phyloP scores from a whole-genome alignment of 2,329 filamentous ascomycete species.

The Fusarium sp. region DNA sequence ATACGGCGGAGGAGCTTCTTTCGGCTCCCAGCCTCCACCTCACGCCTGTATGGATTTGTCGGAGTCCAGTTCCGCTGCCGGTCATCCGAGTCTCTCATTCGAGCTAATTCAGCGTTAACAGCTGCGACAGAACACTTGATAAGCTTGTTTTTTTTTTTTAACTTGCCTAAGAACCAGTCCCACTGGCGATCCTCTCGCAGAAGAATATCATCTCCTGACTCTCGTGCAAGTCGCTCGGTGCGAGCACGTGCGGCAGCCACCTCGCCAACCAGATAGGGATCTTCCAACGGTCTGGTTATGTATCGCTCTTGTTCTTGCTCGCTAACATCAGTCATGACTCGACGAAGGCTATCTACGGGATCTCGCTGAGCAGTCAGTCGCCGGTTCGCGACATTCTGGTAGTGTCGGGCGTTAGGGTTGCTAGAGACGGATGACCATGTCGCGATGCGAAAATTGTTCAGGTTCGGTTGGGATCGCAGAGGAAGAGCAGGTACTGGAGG shows the following conservation, averaged over 20 bases:
- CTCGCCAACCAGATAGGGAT: conserved; percentile 74
- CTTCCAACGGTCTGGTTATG: conserved; percentile 65
- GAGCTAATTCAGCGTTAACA: conserved; percentile 50
- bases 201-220: conserved; percentile 64
- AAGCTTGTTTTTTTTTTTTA: neutral
- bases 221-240: conserved; percentile 64
- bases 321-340: conserved; percentile 31
- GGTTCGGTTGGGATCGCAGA: conserved; percentile 52
- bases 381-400: conserved; percentile 70
- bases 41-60: conserved; percentile 47
- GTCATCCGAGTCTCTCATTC: conserved; percentile 61
- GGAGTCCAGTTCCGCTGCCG: conserved; percentile 60
- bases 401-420: conserved; percentile 66
- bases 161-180: conserved; percentile 69
- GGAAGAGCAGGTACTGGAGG: conserved; percentile 59
- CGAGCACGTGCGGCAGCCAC: conserved; percentile 67
- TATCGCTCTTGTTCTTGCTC: conserved; percentile 31
- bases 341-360: conserved; percentile 42
- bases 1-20: conserved; percentile 55
- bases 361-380: conserved; percentile 60
- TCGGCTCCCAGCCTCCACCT: conserved; percentile 43
- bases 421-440: conserved; percentile 68
- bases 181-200: conserved; percentile 66
- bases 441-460: conserved; percentile 65
- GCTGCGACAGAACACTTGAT: neutral